phyloP scores from a whole-genome alignment of 352 stramenopile genomes.

The Pythium dissimile region DNA sequence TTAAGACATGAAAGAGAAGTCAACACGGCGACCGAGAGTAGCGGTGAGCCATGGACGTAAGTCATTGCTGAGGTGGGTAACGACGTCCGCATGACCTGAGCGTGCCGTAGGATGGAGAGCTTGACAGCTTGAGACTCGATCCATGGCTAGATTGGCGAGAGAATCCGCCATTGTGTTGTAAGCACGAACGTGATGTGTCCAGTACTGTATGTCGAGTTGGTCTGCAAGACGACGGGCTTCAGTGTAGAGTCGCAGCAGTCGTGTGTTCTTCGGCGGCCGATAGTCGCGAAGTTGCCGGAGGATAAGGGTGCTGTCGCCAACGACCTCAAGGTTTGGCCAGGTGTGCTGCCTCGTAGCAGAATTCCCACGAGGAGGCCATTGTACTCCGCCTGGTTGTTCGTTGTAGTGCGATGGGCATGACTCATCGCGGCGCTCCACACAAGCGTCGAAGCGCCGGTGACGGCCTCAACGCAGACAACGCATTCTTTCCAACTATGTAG shows the following conservation, averaged over 20 bases:
- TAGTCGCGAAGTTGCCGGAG: not conserved
- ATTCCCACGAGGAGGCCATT: not conserved
- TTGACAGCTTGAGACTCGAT: no score
- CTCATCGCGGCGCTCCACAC: no score
- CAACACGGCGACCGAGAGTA: no score
- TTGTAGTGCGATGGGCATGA: no score
- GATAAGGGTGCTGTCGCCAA: not conserved
- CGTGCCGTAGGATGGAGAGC: no score
- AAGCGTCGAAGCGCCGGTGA: no score
- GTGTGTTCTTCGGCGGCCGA: not conserved
- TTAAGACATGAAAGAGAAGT: no score
- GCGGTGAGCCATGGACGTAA: no score
- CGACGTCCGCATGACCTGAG: no score
- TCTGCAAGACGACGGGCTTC: not conserved
- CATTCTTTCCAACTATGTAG: no score
- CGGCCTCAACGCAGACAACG: no score
- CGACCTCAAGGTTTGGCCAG: not conserved
- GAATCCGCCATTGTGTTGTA: conserved; percentile 3
- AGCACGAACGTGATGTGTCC: not conserved
- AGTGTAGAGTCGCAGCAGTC: not conserved
- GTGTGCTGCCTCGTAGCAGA: not conserved
- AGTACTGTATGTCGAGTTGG: not conserved
- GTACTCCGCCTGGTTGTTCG: not conserved
- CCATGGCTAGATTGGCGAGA: not conserved
- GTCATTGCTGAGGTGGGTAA: no score